Conservation (phyloP, 306 rosid species). For the Albizia julibrissin region DNA sequence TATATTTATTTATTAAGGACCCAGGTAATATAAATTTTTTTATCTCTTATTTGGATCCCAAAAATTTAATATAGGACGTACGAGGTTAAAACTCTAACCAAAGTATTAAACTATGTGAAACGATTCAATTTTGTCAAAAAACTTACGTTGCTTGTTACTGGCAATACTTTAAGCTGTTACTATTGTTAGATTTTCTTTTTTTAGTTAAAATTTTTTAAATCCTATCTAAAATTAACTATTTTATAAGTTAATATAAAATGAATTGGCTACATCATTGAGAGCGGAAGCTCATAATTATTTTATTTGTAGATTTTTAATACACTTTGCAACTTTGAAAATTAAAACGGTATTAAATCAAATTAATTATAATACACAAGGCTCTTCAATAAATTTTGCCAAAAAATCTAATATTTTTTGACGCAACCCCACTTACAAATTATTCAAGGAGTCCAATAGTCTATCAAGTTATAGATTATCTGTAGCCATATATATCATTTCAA, state of each 20-base stretch:
- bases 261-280: neutral
- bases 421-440: neutral
- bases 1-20: too few relatives aligned
- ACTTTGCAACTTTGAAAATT: neutral
- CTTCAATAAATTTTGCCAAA: too few relatives aligned
- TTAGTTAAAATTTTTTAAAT: neutral
- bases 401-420: neutral
- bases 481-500: neutral
- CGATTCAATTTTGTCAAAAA: too few relatives aligned
- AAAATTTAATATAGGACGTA: too few relatives aligned
- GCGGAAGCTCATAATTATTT: neutral
- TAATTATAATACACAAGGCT: neutral
- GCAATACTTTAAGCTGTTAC: neutral
- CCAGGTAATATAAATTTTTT: too few relatives aligned
- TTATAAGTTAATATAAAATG: neutral
- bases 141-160: too few relatives aligned
- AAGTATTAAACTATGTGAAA: too few relatives aligned
- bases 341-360: neutral
- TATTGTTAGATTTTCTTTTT: neutral
- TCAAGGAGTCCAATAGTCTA: neutral
- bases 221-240: neutral
- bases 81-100: too few relatives aligned
- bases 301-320: neutral
- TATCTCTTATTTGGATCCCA: too few relatives aligned
- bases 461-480: neutral